Evolutionary conservation across 352 stramenopile species (phyloP).

Genomic region (Phytophthora ramorum): DNA sequence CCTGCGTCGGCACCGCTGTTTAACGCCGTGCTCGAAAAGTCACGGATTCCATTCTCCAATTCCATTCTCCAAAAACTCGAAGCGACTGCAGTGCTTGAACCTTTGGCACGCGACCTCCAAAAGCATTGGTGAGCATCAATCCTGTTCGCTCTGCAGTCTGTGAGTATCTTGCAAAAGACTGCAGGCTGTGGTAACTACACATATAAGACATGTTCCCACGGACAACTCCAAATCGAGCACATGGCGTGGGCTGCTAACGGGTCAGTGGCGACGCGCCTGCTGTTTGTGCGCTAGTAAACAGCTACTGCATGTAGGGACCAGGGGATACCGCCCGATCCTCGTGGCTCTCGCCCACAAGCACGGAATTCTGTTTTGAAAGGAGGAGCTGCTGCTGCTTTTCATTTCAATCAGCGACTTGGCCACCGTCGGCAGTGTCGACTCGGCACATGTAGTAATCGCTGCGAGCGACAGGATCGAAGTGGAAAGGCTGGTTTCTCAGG

Average conservation of each 20-base stretch:
- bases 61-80: neutral
- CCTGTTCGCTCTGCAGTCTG: no score
- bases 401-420: neutral
- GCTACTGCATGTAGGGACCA: neutral
- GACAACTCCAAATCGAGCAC: slow-evolving; percentile 18
- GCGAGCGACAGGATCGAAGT: slow-evolving; percentile 4
- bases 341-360: neutral
- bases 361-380: slow-evolving; percentile 12
- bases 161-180: neutral
- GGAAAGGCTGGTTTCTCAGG: slow-evolving; percentile 25
- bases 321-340: neutral
- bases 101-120: no score
- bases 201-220: neutral
- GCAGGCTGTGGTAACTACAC: no score
- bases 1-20: slow-evolving; percentile 12
- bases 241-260: neutral
- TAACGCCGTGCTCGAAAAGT: neutral
- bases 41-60: no score
- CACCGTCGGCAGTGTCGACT: neutral
- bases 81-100: neutral
- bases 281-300: slow-evolving; percentile 12
- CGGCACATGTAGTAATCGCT: neutral
- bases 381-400: neutral
- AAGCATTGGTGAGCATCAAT: no score
- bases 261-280: slow-evolving; percentile 7